phyloP scores from a whole-genome alignment of 139 green algal species.

The Volvox africanus region DNA sequence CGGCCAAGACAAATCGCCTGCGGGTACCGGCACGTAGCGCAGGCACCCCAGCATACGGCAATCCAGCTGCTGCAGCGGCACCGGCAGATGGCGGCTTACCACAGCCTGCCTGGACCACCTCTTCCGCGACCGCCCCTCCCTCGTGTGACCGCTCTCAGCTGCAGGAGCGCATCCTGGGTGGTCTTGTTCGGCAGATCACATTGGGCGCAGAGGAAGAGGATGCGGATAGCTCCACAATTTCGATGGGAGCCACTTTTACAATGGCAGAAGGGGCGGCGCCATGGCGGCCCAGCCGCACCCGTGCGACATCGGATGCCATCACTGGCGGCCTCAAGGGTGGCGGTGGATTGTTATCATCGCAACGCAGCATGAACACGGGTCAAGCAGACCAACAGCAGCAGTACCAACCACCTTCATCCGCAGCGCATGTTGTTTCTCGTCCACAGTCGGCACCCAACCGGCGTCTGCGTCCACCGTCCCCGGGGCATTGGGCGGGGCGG shows the following conservation, averaged over 20 bases:
- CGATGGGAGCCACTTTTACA: not conserved
- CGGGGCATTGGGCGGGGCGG: conserved; percentile 22
- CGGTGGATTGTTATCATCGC: not conserved
- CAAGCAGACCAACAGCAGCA: not conserved
- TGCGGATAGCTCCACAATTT: not conserved
- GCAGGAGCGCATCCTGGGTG: conserved; percentile 34
- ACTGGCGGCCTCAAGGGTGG: not conserved
- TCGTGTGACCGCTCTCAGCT: not conserved
- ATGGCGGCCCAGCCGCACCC: not conserved
- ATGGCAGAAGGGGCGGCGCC: not conserved
- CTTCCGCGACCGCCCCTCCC: not conserved
- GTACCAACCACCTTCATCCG: not conserved
- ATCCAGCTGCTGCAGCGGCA: not conserved
- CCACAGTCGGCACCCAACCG: conserved; percentile 29
- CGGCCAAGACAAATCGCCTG: conserved; percentile 18
- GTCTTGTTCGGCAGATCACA: not conserved
- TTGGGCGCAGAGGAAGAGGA: not conserved
- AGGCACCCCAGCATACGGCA: not conserved
- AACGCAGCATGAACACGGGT: not conserved
- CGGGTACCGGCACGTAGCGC: not conserved
- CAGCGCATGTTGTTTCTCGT: not conserved
- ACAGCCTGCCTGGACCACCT: not conserved
- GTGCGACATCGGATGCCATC: not conserved
- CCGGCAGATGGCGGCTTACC: not conserved
- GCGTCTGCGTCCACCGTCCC: not conserved